These are phyloP conservation scores for Penicillium polonicum DNA, from an alignment of 2,329 filamentous ascomycete genomes.

Conservation along the genomic window DNA sequence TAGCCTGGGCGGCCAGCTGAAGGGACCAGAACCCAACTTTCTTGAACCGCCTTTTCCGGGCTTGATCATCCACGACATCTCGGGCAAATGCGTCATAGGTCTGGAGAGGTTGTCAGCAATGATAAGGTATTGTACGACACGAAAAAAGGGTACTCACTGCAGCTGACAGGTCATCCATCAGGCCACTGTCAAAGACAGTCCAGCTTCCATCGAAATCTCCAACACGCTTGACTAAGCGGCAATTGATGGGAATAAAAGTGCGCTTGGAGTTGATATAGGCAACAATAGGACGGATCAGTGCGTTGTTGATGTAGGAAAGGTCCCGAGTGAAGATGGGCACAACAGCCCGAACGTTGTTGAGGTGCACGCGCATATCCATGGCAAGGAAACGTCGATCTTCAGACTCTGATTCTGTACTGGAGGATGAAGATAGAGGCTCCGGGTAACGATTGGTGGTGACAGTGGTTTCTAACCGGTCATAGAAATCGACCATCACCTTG, in stretches of 20 bases:
- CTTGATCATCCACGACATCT: conserved; percentile 86
- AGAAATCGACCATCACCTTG: conserved; percentile 96
- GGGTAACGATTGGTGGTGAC: conserved; percentile 72
- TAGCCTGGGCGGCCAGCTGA: conserved; percentile 84
- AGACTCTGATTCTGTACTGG: conserved; percentile 26
- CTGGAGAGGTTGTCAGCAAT: conserved; percentile 34
- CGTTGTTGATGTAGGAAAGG: conserved; percentile 93
- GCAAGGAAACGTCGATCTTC: conserved; percentile 74
- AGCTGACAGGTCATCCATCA: conserved; percentile 89
- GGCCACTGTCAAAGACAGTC: conserved; percentile 88
- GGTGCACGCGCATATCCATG: conserved; percentile 90
- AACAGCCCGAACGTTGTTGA: conserved; percentile 90
- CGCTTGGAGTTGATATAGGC: conserved; percentile 96
- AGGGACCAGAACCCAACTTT: conserved; percentile 97
- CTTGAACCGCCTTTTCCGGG: conserved; percentile 79
- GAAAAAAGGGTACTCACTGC: conserved; percentile 54
- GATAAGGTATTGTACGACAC: background rate
- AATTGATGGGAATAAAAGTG: conserved; percentile 93
- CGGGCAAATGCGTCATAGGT: conserved; percentile 91
- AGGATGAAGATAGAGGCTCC: conserved; percentile 18
- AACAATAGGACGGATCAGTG: conserved; percentile 90
- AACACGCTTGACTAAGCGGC: conserved; percentile 85
- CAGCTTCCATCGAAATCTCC: conserved; percentile 93
- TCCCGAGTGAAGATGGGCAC: conserved; percentile 91
- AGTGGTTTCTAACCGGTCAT: conserved; percentile 90